Base-by-base conservation (phyloP, 2,329 filamentous ascomycete genomes). In the Dendrostoma leiphaemia region DNA sequence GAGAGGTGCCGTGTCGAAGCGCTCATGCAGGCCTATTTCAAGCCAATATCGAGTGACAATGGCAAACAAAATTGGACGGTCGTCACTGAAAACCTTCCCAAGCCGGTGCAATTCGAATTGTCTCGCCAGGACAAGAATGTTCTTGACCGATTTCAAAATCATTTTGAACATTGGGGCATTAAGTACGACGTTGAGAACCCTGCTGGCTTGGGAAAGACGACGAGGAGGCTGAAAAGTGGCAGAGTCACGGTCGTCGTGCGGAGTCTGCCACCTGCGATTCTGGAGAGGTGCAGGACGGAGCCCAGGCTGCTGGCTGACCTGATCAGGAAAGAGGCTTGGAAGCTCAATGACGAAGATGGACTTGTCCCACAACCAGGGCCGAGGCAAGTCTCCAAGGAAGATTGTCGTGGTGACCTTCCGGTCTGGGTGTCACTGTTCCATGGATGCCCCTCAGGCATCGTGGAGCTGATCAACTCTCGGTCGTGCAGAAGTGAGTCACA, bases 1-100 rank as follows among this genome's bases (percentile, higher is more conserved):
- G 94, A 99, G 72, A 82, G 94, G 43, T 85, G 89, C 59, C 85
- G 86, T 1, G 81, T 97, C 1, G 94, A 99, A 66, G 67, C 69
- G 0, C 76, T 99, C 1, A 84, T 95, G 66, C 61, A 62, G 0
- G 61, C 60, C 6, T 84, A 83, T 52, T 84, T 84, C 58, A 43
- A 47, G 3, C 3, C 35, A 5, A n/a, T 57, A 4, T 50, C 54
- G 57, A 4, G 24, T 17, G 47, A 31, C 1, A 53, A 45, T 1
- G 55, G 50, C 4, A 21, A 46, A 2, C 15, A 61, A 2, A 21
- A 6, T 9, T 37, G 40, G 61, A 56, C 54, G 19, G 68, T 69
- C 1, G 58, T 62, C 7, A 69, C 71, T 0, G 71, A 77, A 17
- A 10, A 54, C 0, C 62, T 86, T 1, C 71, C 73, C 2, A 81